Evolutionary conservation across 257 asterid genomes (phyloP).

Genomic region (Verbena officinalis): DNA sequence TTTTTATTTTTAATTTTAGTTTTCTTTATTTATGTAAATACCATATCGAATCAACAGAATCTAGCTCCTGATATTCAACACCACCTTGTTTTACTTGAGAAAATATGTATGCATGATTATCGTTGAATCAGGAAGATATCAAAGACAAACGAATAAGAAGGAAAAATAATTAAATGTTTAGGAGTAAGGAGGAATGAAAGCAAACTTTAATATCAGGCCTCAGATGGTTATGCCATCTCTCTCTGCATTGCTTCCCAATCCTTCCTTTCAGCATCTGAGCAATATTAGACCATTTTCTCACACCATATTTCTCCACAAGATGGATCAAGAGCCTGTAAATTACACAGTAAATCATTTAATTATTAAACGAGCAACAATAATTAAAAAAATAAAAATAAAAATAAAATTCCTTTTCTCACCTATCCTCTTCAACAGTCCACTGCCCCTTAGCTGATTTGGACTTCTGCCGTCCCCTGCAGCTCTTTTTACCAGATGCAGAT

Average conservation of each 20-base stretch:
- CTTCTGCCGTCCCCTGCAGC: slow-evolving; percentile 42
- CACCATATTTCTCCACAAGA: slow-evolving; percentile 80
- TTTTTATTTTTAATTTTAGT: neutral
- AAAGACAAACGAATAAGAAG: neutral
- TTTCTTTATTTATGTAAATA: slow-evolving; percentile 7
- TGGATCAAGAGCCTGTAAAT: slow-evolving; percentile 61
- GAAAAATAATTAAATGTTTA: neutral
- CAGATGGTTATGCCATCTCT: slow-evolving; percentile 97
- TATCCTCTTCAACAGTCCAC: slow-evolving; percentile 90
- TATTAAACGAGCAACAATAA: neutral
- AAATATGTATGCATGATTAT: neutral
- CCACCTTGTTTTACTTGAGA: neutral
- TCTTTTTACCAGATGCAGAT: slow-evolving; percentile 31
- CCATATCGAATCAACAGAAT: neutral
- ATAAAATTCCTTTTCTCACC: slow-evolving; percentile 25
- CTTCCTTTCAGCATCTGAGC: slow-evolving; percentile 87
- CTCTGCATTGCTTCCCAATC: slow-evolving; percentile 94
- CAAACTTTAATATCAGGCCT: slow-evolving; percentile 84
- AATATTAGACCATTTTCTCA: slow-evolving; percentile 90
- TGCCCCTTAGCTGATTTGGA: slow-evolving; percentile 79
- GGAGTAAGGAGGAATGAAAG: slow-evolving; percentile 9
- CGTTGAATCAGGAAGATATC: neutral
- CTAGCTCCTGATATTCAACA: neutral
- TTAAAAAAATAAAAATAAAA: neutral
- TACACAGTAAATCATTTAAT: slow-evolving; percentile 1